Evolutionary conservation across 2,329 filamentous ascomycete species (phyloP).

Genomic region (Nigrospora oryzae): DNA sequence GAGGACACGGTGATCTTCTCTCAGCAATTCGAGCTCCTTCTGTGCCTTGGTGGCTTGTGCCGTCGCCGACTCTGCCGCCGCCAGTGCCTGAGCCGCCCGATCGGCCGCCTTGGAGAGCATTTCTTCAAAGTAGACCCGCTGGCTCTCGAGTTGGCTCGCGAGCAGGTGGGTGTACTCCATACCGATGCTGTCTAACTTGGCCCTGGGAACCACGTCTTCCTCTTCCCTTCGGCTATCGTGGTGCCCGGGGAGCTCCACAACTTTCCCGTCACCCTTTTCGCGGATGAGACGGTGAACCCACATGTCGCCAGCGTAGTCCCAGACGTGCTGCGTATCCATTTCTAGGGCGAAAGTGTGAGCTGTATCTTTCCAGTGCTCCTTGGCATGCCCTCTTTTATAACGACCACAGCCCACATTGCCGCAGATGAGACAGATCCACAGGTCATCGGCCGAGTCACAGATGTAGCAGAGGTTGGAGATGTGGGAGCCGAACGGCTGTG

Average conservation of each 20-base stretch:
- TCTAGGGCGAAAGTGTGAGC: conserved; percentile 90
- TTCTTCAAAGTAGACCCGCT: conserved; percentile 90
- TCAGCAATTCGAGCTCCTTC: conserved; percentile 42
- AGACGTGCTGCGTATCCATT: conserved; percentile 87
- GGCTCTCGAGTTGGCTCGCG: conserved; percentile 85
- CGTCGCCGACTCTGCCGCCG: conserved; percentile 55
- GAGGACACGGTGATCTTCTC: conserved; percentile 43
- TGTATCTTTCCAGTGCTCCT: conserved; percentile 85
- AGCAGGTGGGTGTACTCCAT: conserved; percentile 93
- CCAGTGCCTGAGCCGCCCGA: conserved; percentile 70
- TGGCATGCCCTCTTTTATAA: conserved; percentile 89
- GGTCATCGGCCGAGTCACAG: conserved; percentile 71
- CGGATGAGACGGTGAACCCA: conserved; percentile 96
- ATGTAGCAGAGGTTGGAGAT: conserved; percentile 68
- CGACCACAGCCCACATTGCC: conserved; percentile 88
- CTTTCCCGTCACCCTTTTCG: conserved; percentile 84
- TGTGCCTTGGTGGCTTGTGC: conserved; percentile 38
- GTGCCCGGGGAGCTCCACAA: conserved; percentile 73
- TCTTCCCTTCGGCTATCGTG: conserved; percentile 26
- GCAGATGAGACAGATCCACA: conserved; percentile 95
- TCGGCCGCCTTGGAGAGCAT: conserved; percentile 81
- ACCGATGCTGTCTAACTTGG: conserved; percentile 68
- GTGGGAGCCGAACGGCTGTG: conserved; percentile 48
- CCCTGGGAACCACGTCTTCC: conserved; percentile 62
- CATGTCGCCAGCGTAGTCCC: conserved; percentile 93